Conservation (phyloP, 1,284 basidiomycete species). For the Mycena sp. region DNA sequence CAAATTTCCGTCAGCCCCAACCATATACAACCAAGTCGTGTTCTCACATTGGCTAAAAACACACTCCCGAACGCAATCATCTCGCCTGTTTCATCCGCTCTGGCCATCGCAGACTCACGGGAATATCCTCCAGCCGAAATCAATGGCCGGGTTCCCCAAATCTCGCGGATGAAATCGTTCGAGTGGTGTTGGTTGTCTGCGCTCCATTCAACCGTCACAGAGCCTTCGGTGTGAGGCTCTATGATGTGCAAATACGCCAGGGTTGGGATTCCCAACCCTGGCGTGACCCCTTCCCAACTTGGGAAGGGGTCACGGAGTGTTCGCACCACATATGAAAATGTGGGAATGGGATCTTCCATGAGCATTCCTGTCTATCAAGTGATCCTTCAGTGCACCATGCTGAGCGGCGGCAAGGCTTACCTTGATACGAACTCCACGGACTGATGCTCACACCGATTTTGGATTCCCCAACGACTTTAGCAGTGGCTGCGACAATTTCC, state of each 20-base stretch:
- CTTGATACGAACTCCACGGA: slow-evolving; percentile 50
- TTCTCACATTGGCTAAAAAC: slow-evolving; percentile 55
- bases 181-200: no score
- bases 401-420: no score
- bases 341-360: slow-evolving; percentile 45
- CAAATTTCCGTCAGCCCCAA: no score
- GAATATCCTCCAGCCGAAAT: no score
- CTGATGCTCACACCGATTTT: slow-evolving; percentile 57
- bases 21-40: slow-evolving; percentile 38
- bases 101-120: no score
- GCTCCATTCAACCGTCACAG: no score
- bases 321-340: slow-evolving; percentile 17
- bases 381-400: not conserved
- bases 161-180: no score
- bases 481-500: slow-evolving; percentile 58
- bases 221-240: no score
- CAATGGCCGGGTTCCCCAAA: no score
- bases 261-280: no score
- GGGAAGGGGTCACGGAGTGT: slow-evolving; percentile 44
- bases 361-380: slow-evolving; percentile 44
- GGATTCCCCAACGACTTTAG: slow-evolving; percentile 41
- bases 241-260: no score
- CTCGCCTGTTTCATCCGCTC: slow-evolving; percentile 26
- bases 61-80: slow-evolving; percentile 57
- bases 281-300: no score